These are phyloP conservation scores for Leersia perrieri DNA, from an alignment of 176 grass and related monocot genomes.

Conservation along the genomic window DNA sequence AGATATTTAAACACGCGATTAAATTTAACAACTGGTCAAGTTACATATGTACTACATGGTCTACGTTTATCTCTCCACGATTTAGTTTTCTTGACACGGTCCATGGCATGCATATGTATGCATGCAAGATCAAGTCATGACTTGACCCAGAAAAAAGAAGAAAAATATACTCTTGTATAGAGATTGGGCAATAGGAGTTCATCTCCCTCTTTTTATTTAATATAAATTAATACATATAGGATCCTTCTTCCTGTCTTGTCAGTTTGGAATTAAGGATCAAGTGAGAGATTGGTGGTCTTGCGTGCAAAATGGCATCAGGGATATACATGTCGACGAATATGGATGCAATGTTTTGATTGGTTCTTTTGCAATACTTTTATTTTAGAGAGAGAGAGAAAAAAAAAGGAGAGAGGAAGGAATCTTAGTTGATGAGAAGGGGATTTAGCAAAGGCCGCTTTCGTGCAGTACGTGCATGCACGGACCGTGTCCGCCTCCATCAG, in stretches of 20 bases:
- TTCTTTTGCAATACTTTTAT: neutral
- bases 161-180: neutral
- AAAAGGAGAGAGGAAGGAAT: neutral
- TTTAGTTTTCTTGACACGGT: neutral
- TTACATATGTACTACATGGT: neutral
- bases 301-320: too few relatives aligned
- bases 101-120: neutral
- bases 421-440: neutral
- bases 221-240: too few relatives aligned
- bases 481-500: neutral
- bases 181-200: neutral
- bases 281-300: too few relatives aligned
- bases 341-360: neutral
- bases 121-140: neutral
- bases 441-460: neutral
- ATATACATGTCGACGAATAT: neutral
- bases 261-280: neutral
- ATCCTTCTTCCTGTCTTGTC: neutral
- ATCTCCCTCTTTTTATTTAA: too few relatives aligned
- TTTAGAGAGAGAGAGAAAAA: too few relatives aligned
- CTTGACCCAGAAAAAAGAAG: neutral
- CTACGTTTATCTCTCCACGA: neutral
- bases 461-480: constrained; percentile 13
- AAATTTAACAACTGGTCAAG: neutral
- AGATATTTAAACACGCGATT: neutral